phyloP scores from a whole-genome alignment of 2,329 filamentous ascomycete species.

The Acrodontium crateriforme region DNA sequence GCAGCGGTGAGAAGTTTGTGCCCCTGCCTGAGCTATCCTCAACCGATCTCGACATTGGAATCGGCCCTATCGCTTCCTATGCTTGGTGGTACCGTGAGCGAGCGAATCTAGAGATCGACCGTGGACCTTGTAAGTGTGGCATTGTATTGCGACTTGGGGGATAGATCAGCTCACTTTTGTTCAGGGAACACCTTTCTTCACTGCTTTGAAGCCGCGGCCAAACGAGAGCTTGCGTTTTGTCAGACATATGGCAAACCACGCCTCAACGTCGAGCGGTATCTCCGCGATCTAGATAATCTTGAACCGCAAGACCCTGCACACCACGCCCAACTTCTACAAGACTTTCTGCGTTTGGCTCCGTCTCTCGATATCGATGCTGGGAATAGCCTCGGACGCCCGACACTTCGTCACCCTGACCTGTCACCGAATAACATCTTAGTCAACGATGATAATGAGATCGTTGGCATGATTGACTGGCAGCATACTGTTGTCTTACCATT shows the following conservation, averaged over 20 bases:
- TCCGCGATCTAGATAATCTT: slow-evolving; percentile 16
- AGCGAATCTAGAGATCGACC: slow-evolving; percentile 10
- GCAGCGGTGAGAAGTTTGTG: too few relatives aligned
- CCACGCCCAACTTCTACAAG: slow-evolving; percentile 17
- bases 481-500: slow-evolving; percentile 24
- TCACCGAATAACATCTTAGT: slow-evolving; percentile 22
- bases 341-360: slow-evolving; percentile 17
- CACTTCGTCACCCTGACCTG: slow-evolving; percentile 13
- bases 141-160: neutral
- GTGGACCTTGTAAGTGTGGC: slow-evolving; percentile 20
- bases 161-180: neutral
- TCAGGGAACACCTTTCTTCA: slow-evolving; percentile 12
- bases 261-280: slow-evolving; percentile 7
- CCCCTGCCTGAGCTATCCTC: too few relatives aligned
- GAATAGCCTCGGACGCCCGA: slow-evolving; percentile 4
- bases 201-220: slow-evolving; percentile 16
- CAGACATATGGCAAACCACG: slow-evolving; percentile 16
- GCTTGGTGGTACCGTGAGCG: slow-evolving; percentile 18
- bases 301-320: slow-evolving; percentile 16
- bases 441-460: slow-evolving; percentile 14
- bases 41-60: slow-evolving; percentile 16
- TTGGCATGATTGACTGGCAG: slow-evolving; percentile 30
- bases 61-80: slow-evolving; percentile 19
- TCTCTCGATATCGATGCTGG: slow-evolving; percentile 7
- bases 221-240: slow-evolving; percentile 19